Evolutionary conservation across 2,329 filamentous ascomycete genomes (phyloP).

Genomic region (Xylaria sp.): DNA sequence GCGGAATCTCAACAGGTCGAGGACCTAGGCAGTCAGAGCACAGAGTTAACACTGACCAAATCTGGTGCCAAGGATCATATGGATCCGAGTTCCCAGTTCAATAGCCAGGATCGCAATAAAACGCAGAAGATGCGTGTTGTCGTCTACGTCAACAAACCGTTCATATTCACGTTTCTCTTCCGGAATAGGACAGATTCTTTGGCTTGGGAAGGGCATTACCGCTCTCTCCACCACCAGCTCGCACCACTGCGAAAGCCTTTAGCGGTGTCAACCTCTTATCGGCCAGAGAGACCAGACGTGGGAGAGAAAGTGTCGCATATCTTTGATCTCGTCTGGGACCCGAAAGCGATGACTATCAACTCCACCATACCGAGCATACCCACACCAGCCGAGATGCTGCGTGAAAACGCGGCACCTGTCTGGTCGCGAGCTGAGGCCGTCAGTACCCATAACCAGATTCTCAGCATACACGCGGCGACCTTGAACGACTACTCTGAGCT

Average conservation of each 20-base stretch:
- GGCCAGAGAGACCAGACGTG: conserved; percentile 61
- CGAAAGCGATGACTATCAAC: conserved; percentile 64
- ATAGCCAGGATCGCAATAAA: conserved; percentile 65
- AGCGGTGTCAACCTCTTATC: conserved; percentile 66
- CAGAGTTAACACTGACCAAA: conserved; percentile 41
- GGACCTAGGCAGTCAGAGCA: conserved; percentile 58
- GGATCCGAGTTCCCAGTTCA: conserved; percentile 48
- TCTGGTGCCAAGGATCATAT: conserved; percentile 37
- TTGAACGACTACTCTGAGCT: conserved; percentile 57
- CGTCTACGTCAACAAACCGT: conserved; percentile 78
- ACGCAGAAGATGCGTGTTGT: conserved; percentile 72
- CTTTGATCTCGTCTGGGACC: conserved; percentile 73
- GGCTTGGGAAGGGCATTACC: conserved; percentile 66
- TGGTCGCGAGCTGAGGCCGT: conserved; percentile 73
- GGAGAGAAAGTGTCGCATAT: conserved; percentile 57
- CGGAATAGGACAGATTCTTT: conserved; percentile 68
- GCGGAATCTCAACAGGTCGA: conserved; percentile 59
- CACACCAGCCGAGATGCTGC: conserved; percentile 52
- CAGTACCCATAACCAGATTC: conserved; percentile 72
- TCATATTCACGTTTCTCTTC: conserved; percentile 83
- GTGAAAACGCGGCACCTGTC: conserved; percentile 44
- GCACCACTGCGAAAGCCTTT: conserved; percentile 68
- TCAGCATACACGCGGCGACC: conserved; percentile 65
- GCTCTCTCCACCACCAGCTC: conserved; percentile 70
- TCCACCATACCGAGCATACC: conserved; percentile 76